A percentile compares a stretch with the other conserved stretches of the same genome.
phyloP scores from a whole-genome alignment of 75 land plant species.

The Pinus taeda region DNA sequence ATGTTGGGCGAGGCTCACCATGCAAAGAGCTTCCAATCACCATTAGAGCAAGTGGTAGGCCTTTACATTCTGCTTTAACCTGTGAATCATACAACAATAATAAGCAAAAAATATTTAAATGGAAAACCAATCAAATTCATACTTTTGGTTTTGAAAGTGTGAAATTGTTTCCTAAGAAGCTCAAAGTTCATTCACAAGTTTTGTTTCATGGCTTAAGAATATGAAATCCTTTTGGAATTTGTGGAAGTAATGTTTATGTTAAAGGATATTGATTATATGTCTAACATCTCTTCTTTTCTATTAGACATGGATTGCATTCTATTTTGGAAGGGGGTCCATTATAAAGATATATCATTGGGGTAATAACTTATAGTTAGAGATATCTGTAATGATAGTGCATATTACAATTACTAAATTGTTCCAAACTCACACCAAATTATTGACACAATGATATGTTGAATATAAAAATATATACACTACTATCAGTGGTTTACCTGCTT shows the following conservation, averaged over 20 bases:
- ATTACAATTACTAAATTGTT: not conserved
- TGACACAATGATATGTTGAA: not conserved
- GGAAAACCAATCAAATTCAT: not conserved
- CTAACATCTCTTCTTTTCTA: not conserved
- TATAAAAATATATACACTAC: too few relatives aligned
- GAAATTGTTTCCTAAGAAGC: not conserved
- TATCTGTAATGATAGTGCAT: too few relatives aligned
- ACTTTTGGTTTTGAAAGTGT: not conserved
- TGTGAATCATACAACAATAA: not conserved
- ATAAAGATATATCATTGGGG: not conserved
- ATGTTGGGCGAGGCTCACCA: constrained; percentile 24
- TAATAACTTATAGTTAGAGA: too few relatives aligned
- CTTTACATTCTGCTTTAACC: constrained; percentile 56
- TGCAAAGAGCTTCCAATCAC: constrained; percentile 53
- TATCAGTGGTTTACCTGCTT: not conserved
- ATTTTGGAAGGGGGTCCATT: too few relatives aligned
- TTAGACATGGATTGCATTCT: not conserved
- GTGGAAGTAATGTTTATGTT: not conserved
- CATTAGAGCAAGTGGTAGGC: constrained; percentile 58
- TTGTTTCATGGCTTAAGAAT: not conserved
- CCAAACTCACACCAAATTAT: not conserved
- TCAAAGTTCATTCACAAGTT: not conserved
- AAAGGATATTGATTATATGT: not conserved
- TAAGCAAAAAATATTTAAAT: not conserved
- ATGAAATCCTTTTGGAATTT: not conserved